Conservation (phyloP, 73 alveolate genomes). For the Loxodes magnus region DNA sequence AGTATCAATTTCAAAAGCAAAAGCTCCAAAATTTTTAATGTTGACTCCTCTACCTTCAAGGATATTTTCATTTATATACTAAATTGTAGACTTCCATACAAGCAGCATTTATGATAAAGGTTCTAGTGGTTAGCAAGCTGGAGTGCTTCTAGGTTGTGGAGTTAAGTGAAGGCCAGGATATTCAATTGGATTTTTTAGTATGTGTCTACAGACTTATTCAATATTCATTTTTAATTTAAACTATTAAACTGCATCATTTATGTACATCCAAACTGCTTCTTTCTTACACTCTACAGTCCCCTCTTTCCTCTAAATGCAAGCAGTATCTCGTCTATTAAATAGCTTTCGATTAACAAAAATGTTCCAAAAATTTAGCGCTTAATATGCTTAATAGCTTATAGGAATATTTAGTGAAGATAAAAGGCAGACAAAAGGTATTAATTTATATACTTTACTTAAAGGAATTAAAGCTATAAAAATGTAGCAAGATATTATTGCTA, state of each 20-base stretch:
- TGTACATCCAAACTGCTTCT: too few relatives aligned
- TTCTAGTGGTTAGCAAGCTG: conserved; percentile 63
- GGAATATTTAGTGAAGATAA: too few relatives aligned
- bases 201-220: conserved; percentile 18
- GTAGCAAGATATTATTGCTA: too few relatives aligned
- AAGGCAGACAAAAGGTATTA: too few relatives aligned
- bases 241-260: not conserved
- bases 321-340: too few relatives aligned
- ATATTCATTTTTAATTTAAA: conserved; percentile 17
- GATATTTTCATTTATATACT: conserved; percentile 59
- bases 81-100: conserved; percentile 63
- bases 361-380: too few relatives aligned
- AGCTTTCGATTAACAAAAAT: too few relatives aligned
- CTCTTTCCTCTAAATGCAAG: too few relatives aligned
- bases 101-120: conserved; percentile 61
- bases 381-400: too few relatives aligned
- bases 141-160: conserved; percentile 53
- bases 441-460: too few relatives aligned
- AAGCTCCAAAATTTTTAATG: conserved; percentile 69
- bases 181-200: conserved; percentile 27
- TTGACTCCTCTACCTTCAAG: conserved; percentile 60
- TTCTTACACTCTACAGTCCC: too few relatives aligned
- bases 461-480: too few relatives aligned
- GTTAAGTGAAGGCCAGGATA: conserved; percentile 69
- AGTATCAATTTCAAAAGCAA: conserved; percentile 58